These are phyloP conservation scores for Nannizziopsis arthrosporioides DNA, from an alignment of 2,329 filamentous ascomycete genomes.

Conservation along the genomic window DNA sequence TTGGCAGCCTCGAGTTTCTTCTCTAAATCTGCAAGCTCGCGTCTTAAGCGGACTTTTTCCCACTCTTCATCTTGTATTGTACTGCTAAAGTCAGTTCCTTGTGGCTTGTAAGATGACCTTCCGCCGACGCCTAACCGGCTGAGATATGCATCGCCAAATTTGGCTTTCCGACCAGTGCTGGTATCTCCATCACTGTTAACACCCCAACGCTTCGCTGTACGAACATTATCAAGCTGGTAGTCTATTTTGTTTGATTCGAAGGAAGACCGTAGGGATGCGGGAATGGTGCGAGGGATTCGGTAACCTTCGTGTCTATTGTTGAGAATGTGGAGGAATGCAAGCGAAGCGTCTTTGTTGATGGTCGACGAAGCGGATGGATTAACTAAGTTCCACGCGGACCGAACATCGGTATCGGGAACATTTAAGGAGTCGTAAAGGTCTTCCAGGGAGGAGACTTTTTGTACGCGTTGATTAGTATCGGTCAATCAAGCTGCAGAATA, in stretches of 20 bases:
- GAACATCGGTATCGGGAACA: conserved; percentile 64
- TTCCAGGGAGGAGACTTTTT: conserved; percentile 59
- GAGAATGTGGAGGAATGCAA: conserved; percentile 92
- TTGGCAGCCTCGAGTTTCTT: conserved; percentile 77
- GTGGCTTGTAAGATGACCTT: conserved; percentile 64
- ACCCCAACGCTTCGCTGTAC: conserved; percentile 64
- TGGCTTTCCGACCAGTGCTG: conserved; percentile 77
- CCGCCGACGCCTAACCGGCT: conserved; percentile 69
- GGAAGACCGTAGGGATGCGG: conserved; percentile 75
- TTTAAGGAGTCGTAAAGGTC: conserved; percentile 64
- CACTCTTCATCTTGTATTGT: conserved; percentile 83
- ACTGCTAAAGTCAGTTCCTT: conserved; percentile 80
- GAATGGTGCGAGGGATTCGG: conserved; percentile 83
- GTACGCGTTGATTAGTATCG: conserved; percentile 10
- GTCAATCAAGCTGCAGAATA: not conserved
- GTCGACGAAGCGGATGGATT: conserved; percentile 73
- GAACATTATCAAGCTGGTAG: conserved; percentile 75
- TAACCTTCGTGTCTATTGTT: conserved; percentile 92
- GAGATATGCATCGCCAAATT: conserved; percentile 94
- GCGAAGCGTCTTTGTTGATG: conserved; percentile 87
- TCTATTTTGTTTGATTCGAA: conserved; percentile 97
- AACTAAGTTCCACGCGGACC: conserved; percentile 92
- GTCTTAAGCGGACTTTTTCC: conserved; percentile 92
- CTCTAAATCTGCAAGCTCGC: conserved; percentile 81
- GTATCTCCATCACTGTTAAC: conserved; percentile 57